Base-by-base conservation (phyloP, 2,329 filamentous ascomycete species). In the Neonectria ditissima region DNA sequence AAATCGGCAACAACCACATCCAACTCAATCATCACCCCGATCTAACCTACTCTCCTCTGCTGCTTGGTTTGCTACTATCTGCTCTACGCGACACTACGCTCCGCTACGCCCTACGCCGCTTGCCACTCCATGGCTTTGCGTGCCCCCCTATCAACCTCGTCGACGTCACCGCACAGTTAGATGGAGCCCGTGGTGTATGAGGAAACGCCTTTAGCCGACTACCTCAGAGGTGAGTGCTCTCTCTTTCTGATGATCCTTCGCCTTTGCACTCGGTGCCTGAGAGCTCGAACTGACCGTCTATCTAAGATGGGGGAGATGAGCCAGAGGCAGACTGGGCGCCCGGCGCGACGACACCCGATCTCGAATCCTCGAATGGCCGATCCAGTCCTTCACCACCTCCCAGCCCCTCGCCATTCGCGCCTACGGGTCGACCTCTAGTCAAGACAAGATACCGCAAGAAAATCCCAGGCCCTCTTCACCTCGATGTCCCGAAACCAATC, bases 151-250 rank as follows among this genome's bases (percentile, higher is more conserved):
- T 70, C 71, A 59, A 66, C 67, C 65, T 66, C 68, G 54, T 74
- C 67, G 65, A 73, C 72, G 65, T 69, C 67, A 74, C 71, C 70
- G 55, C 72, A 55, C 69, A 72, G 68, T 70, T 72, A 76, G 68
- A 79, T 97, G 94, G 94, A 97, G 86, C 89, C 92, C 75, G 86
- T 97, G 74, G 89, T 97, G 73, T 92, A 92, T 81, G 89, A 96
- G 81, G 90, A 94, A 81, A 92, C 92, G 77, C 94, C 94, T 73
- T 86, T 97, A 80, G 94, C 93, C 77, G 89, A 92, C 75, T 96
- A 96, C 82, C 89, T 97, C 73, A 91, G 94, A 88, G 94, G 94
- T 96, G 80, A 74, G 72, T 52, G 16, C 39, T 47, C 32, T 24
- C 8, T 48, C 44, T 24, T 47, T 51, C 39, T 32, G n/a, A 50